A percentile compares a stretch with the other conserved stretches of the same genome.
Evolutionary conservation across 169 alveolate species (phyloP).

Genomic region (Plasmodium cynomolgi): DNA sequence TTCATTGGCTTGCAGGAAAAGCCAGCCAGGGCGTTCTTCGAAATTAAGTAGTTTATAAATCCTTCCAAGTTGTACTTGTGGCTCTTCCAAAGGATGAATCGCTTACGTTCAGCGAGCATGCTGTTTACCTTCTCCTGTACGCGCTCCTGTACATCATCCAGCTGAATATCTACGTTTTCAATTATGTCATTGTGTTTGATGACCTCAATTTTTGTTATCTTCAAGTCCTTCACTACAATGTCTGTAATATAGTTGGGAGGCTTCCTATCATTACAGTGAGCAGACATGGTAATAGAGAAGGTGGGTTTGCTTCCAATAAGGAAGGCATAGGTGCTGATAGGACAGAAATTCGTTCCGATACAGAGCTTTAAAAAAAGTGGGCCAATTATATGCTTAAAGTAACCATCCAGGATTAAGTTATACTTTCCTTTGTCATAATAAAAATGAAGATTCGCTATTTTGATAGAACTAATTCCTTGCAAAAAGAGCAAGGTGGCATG

Average conservation of each 20-base stretch:
- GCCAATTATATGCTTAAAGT: conserved; percentile 62
- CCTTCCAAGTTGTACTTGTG: conserved; percentile 43
- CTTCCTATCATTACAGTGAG: conserved; percentile 16
- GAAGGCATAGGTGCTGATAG: conserved; percentile 56
- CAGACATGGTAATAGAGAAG: conserved; percentile 39
- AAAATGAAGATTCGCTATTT: conserved; percentile 22
- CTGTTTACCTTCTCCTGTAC: conserved; percentile 52
- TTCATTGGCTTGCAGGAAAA: conserved; percentile 38
- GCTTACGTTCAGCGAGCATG: conserved; percentile 19
- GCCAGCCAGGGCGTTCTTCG: conserved; percentile 25
- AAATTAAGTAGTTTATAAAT: conserved; percentile 45
- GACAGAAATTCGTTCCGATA: conserved; percentile 60
- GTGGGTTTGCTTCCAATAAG: conserved; percentile 55
- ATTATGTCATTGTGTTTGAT: conserved; percentile 42
- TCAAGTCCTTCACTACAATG: conserved; percentile 17
- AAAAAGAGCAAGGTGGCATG: conserved; percentile 69
- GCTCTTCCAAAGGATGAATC: conserved; percentile 48
- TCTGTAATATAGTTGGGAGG: conserved; percentile 35
- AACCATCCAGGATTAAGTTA: conserved; percentile 22
- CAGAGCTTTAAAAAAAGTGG: conserved; percentile 61
- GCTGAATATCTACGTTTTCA: conserved; percentile 37
- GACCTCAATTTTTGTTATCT: conserved; percentile 54
- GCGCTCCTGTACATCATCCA: conserved; percentile 45
- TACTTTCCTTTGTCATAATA: conserved; percentile 44
- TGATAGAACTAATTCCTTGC: conserved; percentile 49